phyloP scores from a whole-genome alignment of 495 filamentous ascomycete species.

The Hyaloscypha bicolor region DNA sequence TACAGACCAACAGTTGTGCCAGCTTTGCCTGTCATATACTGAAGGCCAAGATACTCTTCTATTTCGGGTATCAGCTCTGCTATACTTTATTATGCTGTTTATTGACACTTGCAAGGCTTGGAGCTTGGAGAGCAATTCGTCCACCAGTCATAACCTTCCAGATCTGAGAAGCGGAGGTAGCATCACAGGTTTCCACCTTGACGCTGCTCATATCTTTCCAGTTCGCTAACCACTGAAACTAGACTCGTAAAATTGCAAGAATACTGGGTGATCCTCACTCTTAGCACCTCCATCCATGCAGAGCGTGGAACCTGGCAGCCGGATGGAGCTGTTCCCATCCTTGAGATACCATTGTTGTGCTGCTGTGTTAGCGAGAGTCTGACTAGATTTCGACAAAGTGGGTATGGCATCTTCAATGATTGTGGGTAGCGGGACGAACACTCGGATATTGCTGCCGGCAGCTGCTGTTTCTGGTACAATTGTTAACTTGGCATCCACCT shows the following conservation, averaged over 20 bases:
- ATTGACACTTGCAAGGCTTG: constrained; percentile 42
- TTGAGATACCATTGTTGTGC: constrained; percentile 55
- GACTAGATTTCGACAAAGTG: constrained; percentile 27
- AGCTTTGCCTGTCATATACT: constrained; percentile 51
- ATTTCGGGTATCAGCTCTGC: constrained; percentile 28
- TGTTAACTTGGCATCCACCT: constrained; percentile 51
- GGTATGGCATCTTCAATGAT: background rate
- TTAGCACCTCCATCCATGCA: constrained; percentile 54
- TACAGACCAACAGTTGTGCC: constrained; percentile 57
- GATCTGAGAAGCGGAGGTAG: constrained; percentile 44
- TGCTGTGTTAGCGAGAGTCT: constrained; percentile 42
- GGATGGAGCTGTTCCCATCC: constrained; percentile 41
- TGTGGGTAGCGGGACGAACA: constrained; percentile 37
- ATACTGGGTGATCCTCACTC: constrained; percentile 37
- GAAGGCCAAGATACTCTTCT: constrained; percentile 55
- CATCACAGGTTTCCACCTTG: constrained; percentile 45
- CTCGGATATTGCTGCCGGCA: constrained; percentile 42
- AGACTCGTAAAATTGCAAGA: background rate
- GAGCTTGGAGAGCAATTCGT: constrained; percentile 46
- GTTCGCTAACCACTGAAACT: constrained; percentile 36
- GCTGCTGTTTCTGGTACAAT: constrained; percentile 45
- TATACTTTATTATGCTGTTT: too few species aligned
- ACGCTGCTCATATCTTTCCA: constrained; percentile 57
- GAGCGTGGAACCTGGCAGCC: constrained; percentile 45
- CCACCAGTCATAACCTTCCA: constrained; percentile 51